These are phyloP conservation scores for Alternaria dauci DNA, from an alignment of 2,329 filamentous ascomycete genomes.

Conservation along the genomic window DNA sequence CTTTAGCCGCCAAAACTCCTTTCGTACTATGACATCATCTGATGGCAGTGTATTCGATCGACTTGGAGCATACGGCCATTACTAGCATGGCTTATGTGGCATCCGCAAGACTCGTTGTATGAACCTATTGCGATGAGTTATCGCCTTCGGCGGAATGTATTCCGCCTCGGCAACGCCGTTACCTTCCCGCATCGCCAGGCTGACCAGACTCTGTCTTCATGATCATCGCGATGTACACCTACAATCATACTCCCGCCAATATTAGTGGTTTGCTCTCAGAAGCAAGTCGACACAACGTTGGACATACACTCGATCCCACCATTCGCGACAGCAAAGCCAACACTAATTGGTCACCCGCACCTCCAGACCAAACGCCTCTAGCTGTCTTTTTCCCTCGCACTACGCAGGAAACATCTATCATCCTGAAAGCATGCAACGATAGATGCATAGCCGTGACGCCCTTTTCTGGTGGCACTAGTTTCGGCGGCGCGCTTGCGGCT, in stretches of 20 bases:
- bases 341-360: conserved; percentile 34
- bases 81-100: neutral
- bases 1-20: neutral
- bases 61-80: neutral
- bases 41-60: neutral
- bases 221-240: conserved; percentile 5
- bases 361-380: conserved; percentile 49
- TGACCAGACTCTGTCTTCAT: too few relatives aligned
- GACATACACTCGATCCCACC: conserved; percentile 18
- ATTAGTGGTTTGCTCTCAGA: conserved; percentile 16
- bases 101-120: neutral
- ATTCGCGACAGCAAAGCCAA: conserved; percentile 28
- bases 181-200: too few relatives aligned
- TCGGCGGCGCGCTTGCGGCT: conserved; percentile 86
- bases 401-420: conserved; percentile 79
- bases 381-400: conserved; percentile 75
- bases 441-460: conserved; percentile 83
- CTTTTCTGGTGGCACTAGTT: conserved; percentile 84
- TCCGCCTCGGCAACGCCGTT: neutral
- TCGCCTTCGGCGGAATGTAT: neutral
- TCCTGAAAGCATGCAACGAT: conserved; percentile 84
- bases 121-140: neutral
- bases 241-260: conserved; percentile 23
- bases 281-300: conserved; percentile 7
- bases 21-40: neutral